A percentile compares a stretch with the other conserved stretches of the same genome.
Conservation (phyloP, 257 asterid species). For the Coffea eugenioides region DNA sequence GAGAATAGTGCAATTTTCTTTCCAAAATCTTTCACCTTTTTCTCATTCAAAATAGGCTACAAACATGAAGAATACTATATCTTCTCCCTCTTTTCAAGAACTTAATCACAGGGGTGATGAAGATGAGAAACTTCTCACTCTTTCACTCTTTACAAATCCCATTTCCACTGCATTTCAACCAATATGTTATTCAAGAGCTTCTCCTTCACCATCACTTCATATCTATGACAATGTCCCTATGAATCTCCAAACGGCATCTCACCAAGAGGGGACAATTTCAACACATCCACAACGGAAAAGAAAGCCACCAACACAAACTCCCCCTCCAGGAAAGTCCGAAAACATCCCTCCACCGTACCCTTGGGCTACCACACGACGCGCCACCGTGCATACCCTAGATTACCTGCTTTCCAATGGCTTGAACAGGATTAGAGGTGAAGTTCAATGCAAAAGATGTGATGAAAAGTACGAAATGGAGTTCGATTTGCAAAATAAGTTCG, state of each 20-base stretch:
- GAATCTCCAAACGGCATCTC: neutral
- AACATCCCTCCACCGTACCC: slow-evolving; percentile 17
- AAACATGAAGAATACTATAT: slow-evolving; percentile 6
- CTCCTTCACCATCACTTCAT: no score
- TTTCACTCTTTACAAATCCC: slow-evolving; percentile 17
- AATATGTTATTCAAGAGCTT: neutral
- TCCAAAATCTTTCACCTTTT: neutral
- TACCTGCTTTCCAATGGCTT: slow-evolving; percentile 10
- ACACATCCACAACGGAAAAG: no score
- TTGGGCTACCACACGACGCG: slow-evolving; percentile 21
- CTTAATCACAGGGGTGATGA: neutral
- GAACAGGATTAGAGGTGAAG: slow-evolving; percentile 10
- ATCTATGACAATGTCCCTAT: no score
- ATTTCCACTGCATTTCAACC: neutral
- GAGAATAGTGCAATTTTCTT: neutral
- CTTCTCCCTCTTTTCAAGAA: neutral
- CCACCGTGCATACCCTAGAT: slow-evolving; percentile 9
- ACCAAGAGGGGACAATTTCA: neutral
- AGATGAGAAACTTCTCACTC: slow-evolving; percentile 13
- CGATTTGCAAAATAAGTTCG: slow-evolving; percentile 16
- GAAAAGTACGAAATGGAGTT: neutral
- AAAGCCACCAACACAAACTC: neutral
- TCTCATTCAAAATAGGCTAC: neutral
- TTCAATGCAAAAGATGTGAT: slow-evolving; percentile 20
- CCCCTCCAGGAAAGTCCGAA: slow-evolving; percentile 1